Conservation (phyloP, 2,329 filamentous ascomycete genomes). For the Fusarium sp. region DNA sequence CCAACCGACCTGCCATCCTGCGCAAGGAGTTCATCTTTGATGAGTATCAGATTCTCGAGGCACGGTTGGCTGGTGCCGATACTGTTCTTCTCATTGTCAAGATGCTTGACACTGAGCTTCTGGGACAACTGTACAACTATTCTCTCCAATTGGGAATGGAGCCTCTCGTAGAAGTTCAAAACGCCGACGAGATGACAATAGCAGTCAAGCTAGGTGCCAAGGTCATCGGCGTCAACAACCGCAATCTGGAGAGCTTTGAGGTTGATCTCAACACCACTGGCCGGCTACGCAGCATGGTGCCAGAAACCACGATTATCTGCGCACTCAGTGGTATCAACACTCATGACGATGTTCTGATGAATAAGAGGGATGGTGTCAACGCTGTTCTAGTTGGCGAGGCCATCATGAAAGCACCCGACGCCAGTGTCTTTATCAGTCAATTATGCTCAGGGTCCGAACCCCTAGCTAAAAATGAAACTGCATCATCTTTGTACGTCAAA, state of each 20-base stretch:
- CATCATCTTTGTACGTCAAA: conserved; percentile 79
- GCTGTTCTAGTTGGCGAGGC: conserved; percentile 96
- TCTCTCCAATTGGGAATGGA: conserved; percentile 95
- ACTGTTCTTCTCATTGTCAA: conserved; percentile 97
- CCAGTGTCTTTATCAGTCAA: conserved; percentile 83
- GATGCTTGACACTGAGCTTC: conserved; percentile 84
- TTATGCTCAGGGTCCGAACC: conserved; percentile 75
- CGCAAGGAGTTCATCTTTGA: conserved; percentile 99
- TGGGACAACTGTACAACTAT: conserved; percentile 87
- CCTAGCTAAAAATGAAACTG: conserved; percentile 52
- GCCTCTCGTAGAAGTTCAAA: conserved; percentile 96
- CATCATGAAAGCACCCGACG: conserved; percentile 91
- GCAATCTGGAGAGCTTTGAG: conserved; percentile 95
- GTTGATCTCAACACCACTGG: conserved; percentile 95
- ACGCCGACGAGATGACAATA: conserved; percentile 88
- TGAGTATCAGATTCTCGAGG: conserved; percentile 97
- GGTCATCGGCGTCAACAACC: conserved; percentile 97
- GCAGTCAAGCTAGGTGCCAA: conserved; percentile 89
- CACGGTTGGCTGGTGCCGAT: conserved; percentile 90
- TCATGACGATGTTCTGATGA: conserved; percentile 87
- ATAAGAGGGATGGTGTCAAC: conserved; percentile 89
- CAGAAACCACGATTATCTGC: conserved; percentile 87
- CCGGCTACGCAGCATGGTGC: conserved; percentile 87
- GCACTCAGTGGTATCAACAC: conserved; percentile 95
- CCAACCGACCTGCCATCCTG: conserved; percentile 89